These are phyloP conservation scores for Fusarium circinatum DNA, from an alignment of 2,329 filamentous ascomycete species.

Conservation along the genomic window DNA sequence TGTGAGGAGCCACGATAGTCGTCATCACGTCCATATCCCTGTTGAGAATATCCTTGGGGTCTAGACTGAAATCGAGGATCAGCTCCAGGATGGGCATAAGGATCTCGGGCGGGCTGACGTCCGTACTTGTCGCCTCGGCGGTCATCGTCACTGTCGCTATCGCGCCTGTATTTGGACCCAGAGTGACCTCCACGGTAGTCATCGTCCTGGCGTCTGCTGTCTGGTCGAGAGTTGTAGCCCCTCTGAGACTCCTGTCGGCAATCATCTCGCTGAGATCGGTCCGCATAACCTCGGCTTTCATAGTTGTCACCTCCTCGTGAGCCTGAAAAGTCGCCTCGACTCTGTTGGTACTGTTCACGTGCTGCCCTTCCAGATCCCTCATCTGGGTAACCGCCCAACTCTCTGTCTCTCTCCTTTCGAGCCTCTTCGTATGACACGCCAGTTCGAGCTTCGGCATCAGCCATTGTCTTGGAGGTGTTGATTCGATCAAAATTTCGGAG, in stretches of 20 bases:
- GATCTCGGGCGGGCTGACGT: not conserved
- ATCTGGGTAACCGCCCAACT: conserved; percentile 58
- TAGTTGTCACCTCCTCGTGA: conserved; percentile 9
- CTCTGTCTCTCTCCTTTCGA: conserved; percentile 70
- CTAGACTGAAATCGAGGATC: conserved; percentile 25
- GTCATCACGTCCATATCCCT: conserved; percentile 7
- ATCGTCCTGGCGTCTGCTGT: conserved; percentile 8
- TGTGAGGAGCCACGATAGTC: conserved; percentile 7
- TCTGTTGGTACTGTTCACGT: conserved; percentile 14
- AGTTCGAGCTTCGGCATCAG: conserved; percentile 66
- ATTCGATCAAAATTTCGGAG: conserved; percentile 86
- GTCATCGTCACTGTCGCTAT: conserved; percentile 3
- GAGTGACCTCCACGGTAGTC: conserved; percentile 8
- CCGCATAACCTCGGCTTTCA: conserved; percentile 9
- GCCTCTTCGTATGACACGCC: conserved; percentile 77
- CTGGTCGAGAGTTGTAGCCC: not conserved
- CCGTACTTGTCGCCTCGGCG: conserved; percentile 6
- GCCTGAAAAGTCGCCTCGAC: conserved; percentile 15
- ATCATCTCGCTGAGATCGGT: conserved; percentile 2
- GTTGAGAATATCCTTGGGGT: conserved; percentile 15
- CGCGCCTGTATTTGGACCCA: not conserved
- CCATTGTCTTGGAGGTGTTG: conserved; percentile 73
- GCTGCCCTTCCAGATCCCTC: conserved; percentile 39
- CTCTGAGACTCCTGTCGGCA: conserved; percentile 2
- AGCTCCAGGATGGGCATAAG: conserved; percentile 26